Percentiles rank a stretch among this genome's conserved stretches.
Conservation (phyloP, 2,329 filamentous ascomycete genomes). For the Calonectria hongkongensis region DNA sequence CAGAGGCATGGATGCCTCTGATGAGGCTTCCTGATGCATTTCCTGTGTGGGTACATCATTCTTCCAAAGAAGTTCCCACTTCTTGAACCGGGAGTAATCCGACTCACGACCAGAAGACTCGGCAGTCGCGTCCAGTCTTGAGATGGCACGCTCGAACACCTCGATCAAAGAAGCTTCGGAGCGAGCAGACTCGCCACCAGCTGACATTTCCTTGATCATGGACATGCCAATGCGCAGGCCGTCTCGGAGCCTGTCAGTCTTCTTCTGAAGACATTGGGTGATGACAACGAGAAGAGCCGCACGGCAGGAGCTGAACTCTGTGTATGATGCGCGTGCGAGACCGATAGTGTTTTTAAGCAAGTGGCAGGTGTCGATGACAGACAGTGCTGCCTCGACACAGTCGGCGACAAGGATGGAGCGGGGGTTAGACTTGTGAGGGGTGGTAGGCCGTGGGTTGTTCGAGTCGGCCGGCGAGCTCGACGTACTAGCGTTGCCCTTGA, state of each 20-base stretch:
- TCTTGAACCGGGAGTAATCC: constrained; percentile 71
- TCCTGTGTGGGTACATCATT: constrained; percentile 58
- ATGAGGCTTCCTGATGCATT: constrained; percentile 50
- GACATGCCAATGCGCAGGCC: constrained; percentile 69
- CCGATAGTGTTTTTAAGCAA: constrained; percentile 70
- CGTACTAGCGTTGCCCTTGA: constrained; percentile 54
- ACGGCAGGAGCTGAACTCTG: constrained; percentile 73
- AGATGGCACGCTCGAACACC: constrained; percentile 69
- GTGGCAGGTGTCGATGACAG: constrained; percentile 70
- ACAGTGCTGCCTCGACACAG: constrained; percentile 71
- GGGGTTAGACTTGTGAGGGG: constrained; percentile 56
- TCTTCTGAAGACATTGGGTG: constrained; percentile 62
- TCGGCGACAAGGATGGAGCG: constrained; percentile 67
- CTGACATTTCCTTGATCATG: constrained; percentile 72
- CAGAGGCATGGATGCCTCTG: constrained; percentile 49
- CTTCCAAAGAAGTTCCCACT: constrained; percentile 70
- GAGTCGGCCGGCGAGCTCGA: constrained; percentile 57
- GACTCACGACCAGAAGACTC: constrained; percentile 64
- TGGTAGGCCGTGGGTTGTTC: constrained; percentile 53
- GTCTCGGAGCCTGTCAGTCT: constrained; percentile 64
- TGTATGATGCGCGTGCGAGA: constrained; percentile 73
- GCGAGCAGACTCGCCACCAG: constrained; percentile 70
- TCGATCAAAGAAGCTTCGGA: constrained; percentile 72
- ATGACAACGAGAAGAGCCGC: constrained; percentile 70
- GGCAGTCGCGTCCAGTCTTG: constrained; percentile 66